Base-by-base conservation (phyloP, 805 yeast species). In the Starmerella sirachaensis region DNA sequence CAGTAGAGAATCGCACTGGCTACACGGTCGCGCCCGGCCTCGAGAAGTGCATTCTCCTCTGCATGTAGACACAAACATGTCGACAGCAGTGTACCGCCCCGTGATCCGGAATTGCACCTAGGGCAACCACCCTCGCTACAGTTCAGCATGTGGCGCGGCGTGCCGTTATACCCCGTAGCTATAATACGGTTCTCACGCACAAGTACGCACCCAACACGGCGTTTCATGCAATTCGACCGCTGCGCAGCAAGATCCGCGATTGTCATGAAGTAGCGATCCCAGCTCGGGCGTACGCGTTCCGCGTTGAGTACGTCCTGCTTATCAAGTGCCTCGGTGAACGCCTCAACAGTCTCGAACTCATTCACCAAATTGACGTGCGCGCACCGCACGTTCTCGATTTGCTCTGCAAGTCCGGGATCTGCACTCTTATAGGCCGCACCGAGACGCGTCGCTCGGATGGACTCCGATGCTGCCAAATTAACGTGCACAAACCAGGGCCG, bases 121-220 rank as follows among this genome's bases (percentile, higher is more conserved):
- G 72, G 60, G 58, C 99, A 91, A 1, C 99, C 99, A 17, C 98
- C 98, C 50, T 84, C 88, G 53, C 83, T 86, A 60, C 99, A 91
- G 52, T 91, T 91, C 18, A 66, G 64, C 51, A 84, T 61, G 42
- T 85, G 82, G 29, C 94, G 68, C 9, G 99, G 97, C 0, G 99
- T 91, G 2, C 99, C 99, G 53, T 91, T 91, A 59, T 91, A 91
- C 0, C 99, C 99, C 0, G 99, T 91, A 2, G 97, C 91, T 18
- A 91, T 69, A 19, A 91, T 93, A 40, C 96, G 65, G 26, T 72
- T 74, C 32, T 82, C 91, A 37, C 84, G 69, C 2, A 84, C 95
- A 13, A 91, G 72, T 7, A 91, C 97, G 59, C 97, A 88, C 0
- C 99, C 99, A 3, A 91, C 99, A 37, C 94, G 68, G 42, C 99